These are phyloP conservation scores for Fusarium circinatum DNA, from an alignment of 2,329 filamentous ascomycete species.

Conservation along the genomic window DNA sequence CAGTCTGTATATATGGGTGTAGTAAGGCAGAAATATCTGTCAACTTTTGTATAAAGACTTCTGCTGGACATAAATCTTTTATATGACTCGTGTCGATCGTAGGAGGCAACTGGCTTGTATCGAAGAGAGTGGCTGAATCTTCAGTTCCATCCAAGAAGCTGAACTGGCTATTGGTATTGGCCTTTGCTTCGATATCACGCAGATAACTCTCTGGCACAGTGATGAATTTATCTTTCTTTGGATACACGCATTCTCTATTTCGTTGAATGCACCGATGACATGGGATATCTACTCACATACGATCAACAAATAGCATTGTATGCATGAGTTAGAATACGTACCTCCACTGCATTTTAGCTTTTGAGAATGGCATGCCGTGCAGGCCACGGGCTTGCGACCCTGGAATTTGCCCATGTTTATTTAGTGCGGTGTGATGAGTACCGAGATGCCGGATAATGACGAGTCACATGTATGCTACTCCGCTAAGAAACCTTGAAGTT, in stretches of 20 bases:
- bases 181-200: neutral
- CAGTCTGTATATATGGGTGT: neutral
- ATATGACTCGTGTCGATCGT: neutral
- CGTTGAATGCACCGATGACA: neutral
- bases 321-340: neutral
- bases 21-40: neutral
- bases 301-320: neutral
- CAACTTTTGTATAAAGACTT: neutral
- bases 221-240: neutral
- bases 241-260: neutral
- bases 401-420: neutral
- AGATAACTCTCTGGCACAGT: conserved; percentile 2
- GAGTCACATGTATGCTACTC: neutral
- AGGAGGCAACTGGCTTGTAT: neutral
- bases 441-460: neutral
- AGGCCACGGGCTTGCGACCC: neutral
- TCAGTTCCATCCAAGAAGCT: accelerated
- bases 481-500: neutral
- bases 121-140: accelerated
- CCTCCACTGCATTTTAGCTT: conserved; percentile 9
- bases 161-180: neutral
- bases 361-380: neutral
- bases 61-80: neutral
- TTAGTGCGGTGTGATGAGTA: neutral
- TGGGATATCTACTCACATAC: neutral